Evolutionary conservation across 1,284 basidiomycete species (phyloP), one percentile per base, ranked within the genome.

Genomic region (Sporisorium exsertum): DNA sequence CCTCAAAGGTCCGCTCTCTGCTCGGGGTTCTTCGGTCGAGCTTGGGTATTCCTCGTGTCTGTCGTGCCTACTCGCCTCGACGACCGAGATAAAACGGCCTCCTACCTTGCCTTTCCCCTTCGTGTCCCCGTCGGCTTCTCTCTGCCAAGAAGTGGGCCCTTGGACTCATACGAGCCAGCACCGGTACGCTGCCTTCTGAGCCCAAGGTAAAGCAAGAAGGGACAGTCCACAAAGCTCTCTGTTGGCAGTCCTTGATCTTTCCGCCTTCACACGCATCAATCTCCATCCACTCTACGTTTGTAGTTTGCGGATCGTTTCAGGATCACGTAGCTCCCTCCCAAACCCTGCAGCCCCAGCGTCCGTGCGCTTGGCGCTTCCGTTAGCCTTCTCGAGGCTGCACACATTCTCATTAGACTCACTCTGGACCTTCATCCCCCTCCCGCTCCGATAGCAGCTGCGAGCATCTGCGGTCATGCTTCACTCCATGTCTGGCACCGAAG

Each of bases 401-500:
- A 22, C 10, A 24, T 32, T 20, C 40, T 40, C 43, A 16, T 15
- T 37, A 52, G 50, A 52, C 32, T 26, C 50, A 16, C 22, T 26
- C 32, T 37, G 43, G 29, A 18, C 32, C 1, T 18, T 29, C 29
- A 9, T n/a, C 22, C 18, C 8, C 32, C 46, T 26, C 5, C 35
- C 37, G 24, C 35, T 8, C 22, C 33, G n/a, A 15, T 32, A 50
- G 42, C 27, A 42, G 29, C 33, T 16, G 46, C 45, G 3, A 24
- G 20, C 24, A 33, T 51, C 10, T 24, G 37, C 29, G n/a, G 40
- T 22, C 58, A 75, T 75, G 72, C 64, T 75, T 55, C 62, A 70
- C 16, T 68, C 77, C 9, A 62, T 73, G 59, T 72, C 68, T 10
- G 60, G 62, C 42, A 20, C 69, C 22, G 74, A 77, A 12, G 79